These are phyloP conservation scores for Leersia perrieri DNA, from an alignment of 176 grass and related monocot genomes.

Conservation along the genomic window DNA sequence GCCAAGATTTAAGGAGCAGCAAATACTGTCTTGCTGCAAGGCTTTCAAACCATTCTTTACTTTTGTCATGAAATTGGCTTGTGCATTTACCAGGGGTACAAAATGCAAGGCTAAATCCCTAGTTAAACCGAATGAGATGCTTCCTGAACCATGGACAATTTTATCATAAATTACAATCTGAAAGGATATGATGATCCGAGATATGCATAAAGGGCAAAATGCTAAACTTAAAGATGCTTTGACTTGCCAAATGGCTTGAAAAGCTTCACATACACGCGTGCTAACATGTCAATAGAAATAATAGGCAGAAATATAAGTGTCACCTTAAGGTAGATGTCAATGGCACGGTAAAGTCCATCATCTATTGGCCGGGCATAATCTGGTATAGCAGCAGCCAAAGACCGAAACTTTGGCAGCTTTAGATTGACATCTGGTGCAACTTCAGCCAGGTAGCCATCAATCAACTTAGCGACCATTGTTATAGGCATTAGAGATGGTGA, in stretches of 20 bases:
- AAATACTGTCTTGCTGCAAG: background rate
- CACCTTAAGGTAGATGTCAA: conserved; percentile 93
- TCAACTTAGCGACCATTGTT: conserved; percentile 62
- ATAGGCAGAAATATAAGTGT: background rate
- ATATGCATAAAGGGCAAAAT: background rate
- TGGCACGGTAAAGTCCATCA: conserved; percentile 78
- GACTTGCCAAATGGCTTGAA: background rate
- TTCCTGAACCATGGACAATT: background rate
- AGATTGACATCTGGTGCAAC: conserved; percentile 79
- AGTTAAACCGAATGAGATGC: background rate
- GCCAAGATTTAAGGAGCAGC: background rate
- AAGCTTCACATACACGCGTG: background rate
- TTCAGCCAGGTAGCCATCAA: conserved; percentile 89
- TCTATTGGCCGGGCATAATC: conserved; percentile 74
- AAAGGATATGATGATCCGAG: background rate
- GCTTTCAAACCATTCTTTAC: background rate
- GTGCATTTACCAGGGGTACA: background rate
- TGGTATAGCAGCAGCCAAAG: conserved; percentile 71
- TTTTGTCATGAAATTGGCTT: background rate
- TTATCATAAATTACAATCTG: background rate
- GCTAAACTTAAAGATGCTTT: background rate
- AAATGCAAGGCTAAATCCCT: background rate
- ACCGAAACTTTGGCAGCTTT: conserved; percentile 57
- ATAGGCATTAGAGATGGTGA: conserved; percentile 60
- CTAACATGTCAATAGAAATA: background rate